Evolutionary conservation across 345 rosid species (phyloP).

Genomic region (Eucalyptus grandis): DNA sequence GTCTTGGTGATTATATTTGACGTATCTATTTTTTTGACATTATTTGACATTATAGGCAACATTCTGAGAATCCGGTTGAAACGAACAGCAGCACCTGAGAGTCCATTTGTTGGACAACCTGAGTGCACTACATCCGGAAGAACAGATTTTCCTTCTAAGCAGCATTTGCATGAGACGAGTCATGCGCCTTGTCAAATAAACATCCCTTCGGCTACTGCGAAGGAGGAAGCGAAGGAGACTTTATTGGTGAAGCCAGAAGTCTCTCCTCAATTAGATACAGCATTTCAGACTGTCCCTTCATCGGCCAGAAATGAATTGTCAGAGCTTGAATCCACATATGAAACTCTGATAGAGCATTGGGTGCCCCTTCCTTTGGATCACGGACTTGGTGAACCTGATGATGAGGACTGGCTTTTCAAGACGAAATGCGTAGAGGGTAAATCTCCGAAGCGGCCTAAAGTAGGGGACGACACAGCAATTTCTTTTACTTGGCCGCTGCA

Average conservation of each 20-base stretch:
- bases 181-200: not conserved
- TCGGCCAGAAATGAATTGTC: not conserved
- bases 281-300: not conserved
- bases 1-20: not conserved
- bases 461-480: not conserved
- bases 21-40: not conserved
- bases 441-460: not conserved
- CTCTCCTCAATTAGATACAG: not conserved
- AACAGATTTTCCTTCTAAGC: too few species aligned
- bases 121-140: too few species aligned
- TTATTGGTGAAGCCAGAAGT: not conserved
- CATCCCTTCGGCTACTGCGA: not conserved
- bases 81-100: not conserved
- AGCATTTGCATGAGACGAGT: too few species aligned
- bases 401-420: constrained; percentile 43
- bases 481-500: constrained; percentile 1
- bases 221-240: not conserved
- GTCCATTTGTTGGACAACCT: not conserved
- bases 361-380: constrained; percentile 4
- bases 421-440: not conserved
- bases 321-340: not conserved
- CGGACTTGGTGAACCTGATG: not conserved
- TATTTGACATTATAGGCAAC: constrained; percentile 8
- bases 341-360: constrained; percentile 30
- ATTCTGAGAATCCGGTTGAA: constrained; percentile 28